phyloP scores from a whole-genome alignment of 2,329 filamentous ascomycete genomes.

The Rosellinia necatrix region DNA sequence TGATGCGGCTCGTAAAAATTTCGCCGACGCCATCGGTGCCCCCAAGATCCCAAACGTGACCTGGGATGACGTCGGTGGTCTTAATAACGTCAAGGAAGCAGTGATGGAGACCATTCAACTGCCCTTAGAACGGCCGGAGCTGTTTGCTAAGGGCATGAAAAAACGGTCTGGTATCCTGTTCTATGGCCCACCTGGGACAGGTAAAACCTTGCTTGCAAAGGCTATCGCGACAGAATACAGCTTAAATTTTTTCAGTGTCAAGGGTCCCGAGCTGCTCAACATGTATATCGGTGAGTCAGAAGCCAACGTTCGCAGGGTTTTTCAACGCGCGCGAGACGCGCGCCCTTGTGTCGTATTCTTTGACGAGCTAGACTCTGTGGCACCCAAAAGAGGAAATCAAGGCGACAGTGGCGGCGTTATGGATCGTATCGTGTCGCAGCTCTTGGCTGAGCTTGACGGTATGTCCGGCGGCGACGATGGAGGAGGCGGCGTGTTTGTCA shows the following conservation, averaged over 20 bases:
- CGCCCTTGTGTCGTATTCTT: slow-evolving; percentile 92
- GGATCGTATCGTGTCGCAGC: slow-evolving; percentile 94
- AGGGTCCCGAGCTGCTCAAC: slow-evolving; percentile 88
- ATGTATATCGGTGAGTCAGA: slow-evolving; percentile 97
- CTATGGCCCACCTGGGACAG: slow-evolving; percentile 88
- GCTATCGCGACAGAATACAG: slow-evolving; percentile 93
- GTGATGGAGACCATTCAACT: slow-evolving; percentile 96
- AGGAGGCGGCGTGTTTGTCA: slow-evolving; percentile 88
- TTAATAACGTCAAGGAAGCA: slow-evolving; percentile 95
- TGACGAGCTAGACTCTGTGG: slow-evolving; percentile 90
- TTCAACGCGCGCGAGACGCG: slow-evolving; percentile 84
- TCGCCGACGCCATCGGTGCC: slow-evolving; percentile 94
- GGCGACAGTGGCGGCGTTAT: slow-evolving; percentile 97
- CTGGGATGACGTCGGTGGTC: slow-evolving; percentile 94
- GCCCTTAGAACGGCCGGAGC: slow-evolving; percentile 85
- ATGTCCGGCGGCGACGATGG: slow-evolving; percentile 92
- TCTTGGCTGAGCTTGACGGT: slow-evolving; percentile 92
- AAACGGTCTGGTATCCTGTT: slow-evolving; percentile 93
- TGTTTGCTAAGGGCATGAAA: slow-evolving; percentile 98
- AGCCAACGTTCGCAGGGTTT: slow-evolving; percentile 87
- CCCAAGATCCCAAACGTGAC: slow-evolving; percentile 97
- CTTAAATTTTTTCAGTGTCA: slow-evolving; percentile 92
- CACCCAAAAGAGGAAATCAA: slow-evolving; percentile 95
- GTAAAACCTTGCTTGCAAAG: slow-evolving; percentile 90
- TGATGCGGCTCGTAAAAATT: slow-evolving; percentile 94